Conservation (phyloP, 305 asterid species). For the Withania somnifera region DNA sequence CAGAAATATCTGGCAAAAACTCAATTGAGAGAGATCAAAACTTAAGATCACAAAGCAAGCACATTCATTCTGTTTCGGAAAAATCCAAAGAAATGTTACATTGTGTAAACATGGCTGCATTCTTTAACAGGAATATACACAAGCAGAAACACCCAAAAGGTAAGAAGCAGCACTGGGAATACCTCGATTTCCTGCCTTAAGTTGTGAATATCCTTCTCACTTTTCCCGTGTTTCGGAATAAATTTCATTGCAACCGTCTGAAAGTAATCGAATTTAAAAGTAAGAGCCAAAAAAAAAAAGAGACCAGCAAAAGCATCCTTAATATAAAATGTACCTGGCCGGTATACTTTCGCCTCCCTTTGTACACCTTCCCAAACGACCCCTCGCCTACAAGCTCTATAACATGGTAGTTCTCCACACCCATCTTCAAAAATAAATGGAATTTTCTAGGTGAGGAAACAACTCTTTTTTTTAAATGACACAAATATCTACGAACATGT, state of each 20-base stretch:
- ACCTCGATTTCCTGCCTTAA: slow-evolving; percentile 98
- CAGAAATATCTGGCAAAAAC: background rate
- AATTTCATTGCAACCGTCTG: slow-evolving; percentile 98
- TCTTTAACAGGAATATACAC: background rate
- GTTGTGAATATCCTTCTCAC: slow-evolving; percentile 87
- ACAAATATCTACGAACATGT: too few species aligned
- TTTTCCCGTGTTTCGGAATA: slow-evolving; percentile 95
- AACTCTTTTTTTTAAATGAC: background rate
- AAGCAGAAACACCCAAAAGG: background rate
- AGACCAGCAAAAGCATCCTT: background rate
- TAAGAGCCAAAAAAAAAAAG: background rate
- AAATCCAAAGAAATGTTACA: background rate
- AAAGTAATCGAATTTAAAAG: slow-evolving; percentile 10
- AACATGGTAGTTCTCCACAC: slow-evolving; percentile 81
- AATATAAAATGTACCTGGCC: slow-evolving; percentile 59
- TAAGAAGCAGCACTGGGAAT: background rate
- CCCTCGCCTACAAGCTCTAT: slow-evolving; percentile 98
- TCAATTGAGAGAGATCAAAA: background rate
- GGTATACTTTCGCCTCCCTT: slow-evolving; percentile 89
- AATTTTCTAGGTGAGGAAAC: background rate
- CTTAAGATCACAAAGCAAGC: background rate
- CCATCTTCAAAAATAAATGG: slow-evolving; percentile 32
- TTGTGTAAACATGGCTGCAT: background rate
- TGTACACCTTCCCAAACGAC: slow-evolving; percentile 94
- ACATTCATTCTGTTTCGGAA: background rate